phyloP scores from a whole-genome alignment of 2,329 filamentous ascomycete genomes.

The Paecilomyces dactylethromorphus region DNA sequence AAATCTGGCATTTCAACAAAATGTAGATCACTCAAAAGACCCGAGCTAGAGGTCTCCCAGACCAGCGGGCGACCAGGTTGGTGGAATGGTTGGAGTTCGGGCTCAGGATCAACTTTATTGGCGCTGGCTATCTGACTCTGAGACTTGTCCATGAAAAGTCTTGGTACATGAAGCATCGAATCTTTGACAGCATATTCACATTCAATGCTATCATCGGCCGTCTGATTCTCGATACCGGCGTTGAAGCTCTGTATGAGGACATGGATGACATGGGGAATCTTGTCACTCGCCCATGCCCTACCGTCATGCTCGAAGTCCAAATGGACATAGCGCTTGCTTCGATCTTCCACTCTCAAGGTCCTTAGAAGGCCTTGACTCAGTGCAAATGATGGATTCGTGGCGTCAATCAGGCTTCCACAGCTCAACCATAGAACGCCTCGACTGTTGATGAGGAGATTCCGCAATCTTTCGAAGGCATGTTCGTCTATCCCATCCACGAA shows the following conservation, averaged over 20 bases:
- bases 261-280: too few species aligned
- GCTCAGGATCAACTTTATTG: too few species aligned
- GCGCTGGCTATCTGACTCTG: neutral
- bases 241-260: too few species aligned
- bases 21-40: constrained; percentile 12
- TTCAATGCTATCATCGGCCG: too few species aligned
- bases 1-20: constrained; percentile 9
- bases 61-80: constrained; percentile 3
- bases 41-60: constrained; percentile 11
- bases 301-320: too few species aligned
- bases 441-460: neutral
- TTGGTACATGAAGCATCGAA: too few species aligned
- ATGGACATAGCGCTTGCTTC: too few species aligned
- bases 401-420: neutral
- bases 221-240: too few species aligned
- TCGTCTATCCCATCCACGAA: neutral
- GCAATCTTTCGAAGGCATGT: neutral
- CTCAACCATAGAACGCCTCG: neutral
- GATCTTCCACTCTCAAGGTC: neutral
- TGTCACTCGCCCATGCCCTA: too few species aligned
- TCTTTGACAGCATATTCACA: too few species aligned
- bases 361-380: constrained; percentile 1
- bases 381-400: neutral
- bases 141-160: too few species aligned
- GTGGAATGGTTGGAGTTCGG: constrained; percentile 1